These are phyloP conservation scores for Globisporangium rhizosaccharum DNA, from an alignment of 352 stramenopile species.

Conservation along the genomic window DNA sequence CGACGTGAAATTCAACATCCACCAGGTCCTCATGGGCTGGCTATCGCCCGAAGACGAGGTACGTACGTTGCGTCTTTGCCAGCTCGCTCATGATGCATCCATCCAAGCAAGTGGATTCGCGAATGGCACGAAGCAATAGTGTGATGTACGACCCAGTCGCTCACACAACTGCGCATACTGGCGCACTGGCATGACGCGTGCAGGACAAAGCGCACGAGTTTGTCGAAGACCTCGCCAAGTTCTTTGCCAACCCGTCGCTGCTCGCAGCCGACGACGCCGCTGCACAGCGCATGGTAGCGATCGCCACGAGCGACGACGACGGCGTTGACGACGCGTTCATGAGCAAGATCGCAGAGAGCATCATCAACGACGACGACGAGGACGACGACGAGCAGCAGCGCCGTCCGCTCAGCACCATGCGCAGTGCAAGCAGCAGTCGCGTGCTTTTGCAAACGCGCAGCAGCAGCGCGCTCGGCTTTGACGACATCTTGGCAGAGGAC, in stretches of 20 bases:
- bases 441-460: neutral
- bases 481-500: slow-evolving; percentile 29
- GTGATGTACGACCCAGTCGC: neutral
- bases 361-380: slow-evolving; percentile 22
- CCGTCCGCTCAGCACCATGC: too few species aligned
- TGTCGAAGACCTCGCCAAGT: slow-evolving; percentile 62
- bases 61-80: neutral
- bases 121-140: neutral
- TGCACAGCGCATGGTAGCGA: neutral
- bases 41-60: slow-evolving; percentile 72
- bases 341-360: slow-evolving; percentile 13
- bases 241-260: slow-evolving; percentile 47
- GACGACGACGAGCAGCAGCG: slow-evolving; percentile 3
- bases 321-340: slow-evolving; percentile 16
- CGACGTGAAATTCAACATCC: slow-evolving; percentile 64
- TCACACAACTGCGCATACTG: neutral
- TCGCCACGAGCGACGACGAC: slow-evolving; percentile 4
- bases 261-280: slow-evolving; percentile 30
- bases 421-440: neutral
- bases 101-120: too few species aligned
- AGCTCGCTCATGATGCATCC: neutral
- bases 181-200: too few species aligned
- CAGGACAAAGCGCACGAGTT: slow-evolving; percentile 64
- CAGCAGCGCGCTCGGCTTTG: slow-evolving; percentile 14
- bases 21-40: slow-evolving; percentile 84